Base-by-base conservation (phyloP, 352 stramenopile genomes). In the Phytopythium boreale region DNA sequence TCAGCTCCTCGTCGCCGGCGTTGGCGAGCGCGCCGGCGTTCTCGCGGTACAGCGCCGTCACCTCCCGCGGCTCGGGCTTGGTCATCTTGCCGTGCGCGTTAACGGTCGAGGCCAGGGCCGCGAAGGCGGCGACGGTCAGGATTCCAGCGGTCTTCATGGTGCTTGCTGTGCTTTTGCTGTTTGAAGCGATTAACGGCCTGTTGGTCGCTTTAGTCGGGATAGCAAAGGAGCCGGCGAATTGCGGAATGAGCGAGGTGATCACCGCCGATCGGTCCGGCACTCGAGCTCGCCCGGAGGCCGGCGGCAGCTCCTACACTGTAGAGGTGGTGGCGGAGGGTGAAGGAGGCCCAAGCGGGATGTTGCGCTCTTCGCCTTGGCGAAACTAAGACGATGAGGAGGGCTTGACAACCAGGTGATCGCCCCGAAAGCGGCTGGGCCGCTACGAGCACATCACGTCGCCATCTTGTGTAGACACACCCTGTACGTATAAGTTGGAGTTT, bases 61-160 rank as follows among this genome's bases (percentile, higher is more conserved):
- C 68, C 29, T 57, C 52, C 5, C 71, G 52, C 19, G 56, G 46
- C 22, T 12, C 14, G 5, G 68, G 64, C 22, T 39, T n/a, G 19
- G 44, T 53, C 68, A 75, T 71, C 46, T 76, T 62, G 27, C 63
- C 66, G 62, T 75, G 69, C n/a, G 62, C 64, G 37, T 80, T 56
- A 31, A 71, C 70, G n/a, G 62, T 71, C 10, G 74, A 47, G 53
- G 70, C 62, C 20, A 76, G 56, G 24, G 66, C 34, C 19, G 57
- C 43, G 15, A 64, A 63, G 39, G 61, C 58, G 43, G 61, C 57
- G 36, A 66, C 50, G 57, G 55, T 46, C 43, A 51, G 61, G 22
- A 74, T 22, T 36, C 49, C 47, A 46, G 63, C 65, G 46, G 61
- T 68, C 50, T 63, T 55, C 71, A 79, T 68, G 41, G n/a, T 61